Evolutionary conservation across 148 eudicot species (phyloP), one percentile per base, ranked within the genome.

Genomic region (Hydrangea macrophylla): DNA sequence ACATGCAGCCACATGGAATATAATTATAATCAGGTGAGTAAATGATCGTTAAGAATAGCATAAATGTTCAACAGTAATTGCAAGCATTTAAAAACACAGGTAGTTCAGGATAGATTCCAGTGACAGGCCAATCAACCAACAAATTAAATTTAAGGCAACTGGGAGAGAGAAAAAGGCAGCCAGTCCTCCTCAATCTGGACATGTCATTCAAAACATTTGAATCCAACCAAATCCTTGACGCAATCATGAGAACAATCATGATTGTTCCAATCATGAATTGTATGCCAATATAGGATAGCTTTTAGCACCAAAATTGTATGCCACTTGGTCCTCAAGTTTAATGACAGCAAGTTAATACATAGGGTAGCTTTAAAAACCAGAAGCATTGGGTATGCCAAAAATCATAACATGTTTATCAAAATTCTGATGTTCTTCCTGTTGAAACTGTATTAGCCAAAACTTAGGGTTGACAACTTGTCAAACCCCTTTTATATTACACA

Each of bases 171-270:
- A n/a, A 7, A 7, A 20, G 50, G 50, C 24, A 61, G 9, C 37
- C 24, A 5, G 24, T 33, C 7, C 3, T 23, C 48, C 35, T 27
- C 56, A 61, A n/a, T 2, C 26, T 31, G 24, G n/a, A 11, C 22
- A 32, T 61, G 30, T 44, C 37, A 61, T 18, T 37, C 9, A n/a
- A 22, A 5, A 61, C 11, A 67, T 18, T 24, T 27, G 26, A 37
- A 35, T 33, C 58, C 69, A 36, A 33, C 45, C 40, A n/a, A 55
- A 8, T 45, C 24, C 23, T 60, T 25, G 8, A 58, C 6, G 56
- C 13, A 13, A 62, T 32, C 55, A 67, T 26, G 60, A 55, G 55
- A 28, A 31, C 64, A 37, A 36, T 6, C n/a, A n/a, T n/a, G n/a
- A n/a, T n/a, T n/a, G n/a, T n/a, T n/a, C n/a, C n/a, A n/a, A n/a